These are phyloP conservation scores for Larix sibirica DNA, from an alignment of 83 land plant species.

Conservation along the genomic window DNA sequence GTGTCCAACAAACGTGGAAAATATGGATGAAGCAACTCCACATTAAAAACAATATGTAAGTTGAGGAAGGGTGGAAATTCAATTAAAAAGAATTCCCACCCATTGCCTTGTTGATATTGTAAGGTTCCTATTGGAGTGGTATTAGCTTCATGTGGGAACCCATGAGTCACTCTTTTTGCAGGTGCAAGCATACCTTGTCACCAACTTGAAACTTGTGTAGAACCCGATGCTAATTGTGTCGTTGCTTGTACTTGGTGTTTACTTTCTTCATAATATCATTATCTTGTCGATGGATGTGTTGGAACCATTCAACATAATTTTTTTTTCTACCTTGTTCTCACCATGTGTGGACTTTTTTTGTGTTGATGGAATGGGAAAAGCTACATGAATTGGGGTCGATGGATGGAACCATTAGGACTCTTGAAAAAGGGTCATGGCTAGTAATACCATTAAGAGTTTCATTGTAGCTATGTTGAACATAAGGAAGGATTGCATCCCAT, in stretches of 20 bases:
- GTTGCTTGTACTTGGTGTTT: not conserved
- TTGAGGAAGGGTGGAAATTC: not conserved
- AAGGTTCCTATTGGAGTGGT: not conserved
- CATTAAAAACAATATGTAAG: not conserved
- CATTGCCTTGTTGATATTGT: not conserved
- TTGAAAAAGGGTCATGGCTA: not conserved
- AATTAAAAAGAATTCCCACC: not conserved
- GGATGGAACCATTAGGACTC: not conserved
- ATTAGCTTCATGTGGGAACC: not conserved
- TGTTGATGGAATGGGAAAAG: not conserved
- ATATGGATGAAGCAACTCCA: not conserved
- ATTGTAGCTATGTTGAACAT: not conserved
- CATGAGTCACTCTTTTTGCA: not conserved
- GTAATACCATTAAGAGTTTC: not conserved
- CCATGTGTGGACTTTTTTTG: not conserved
- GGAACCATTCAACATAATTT: not conserved
- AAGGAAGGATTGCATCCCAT: not conserved
- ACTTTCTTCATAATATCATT: not conserved
- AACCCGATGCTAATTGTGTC: not conserved
- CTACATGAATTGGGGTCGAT: not conserved
- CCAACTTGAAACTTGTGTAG: not conserved
- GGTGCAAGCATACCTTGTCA: not conserved
- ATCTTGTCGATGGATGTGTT: not conserved
- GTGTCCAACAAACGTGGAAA: not conserved
- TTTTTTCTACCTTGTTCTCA: not conserved